A percentile compares a stretch with the other conserved stretches of the same genome.
These are phyloP conservation scores for Alternaria alternata DNA, from an alignment of 2,329 filamentous ascomycete genomes.

Conservation along the genomic window DNA sequence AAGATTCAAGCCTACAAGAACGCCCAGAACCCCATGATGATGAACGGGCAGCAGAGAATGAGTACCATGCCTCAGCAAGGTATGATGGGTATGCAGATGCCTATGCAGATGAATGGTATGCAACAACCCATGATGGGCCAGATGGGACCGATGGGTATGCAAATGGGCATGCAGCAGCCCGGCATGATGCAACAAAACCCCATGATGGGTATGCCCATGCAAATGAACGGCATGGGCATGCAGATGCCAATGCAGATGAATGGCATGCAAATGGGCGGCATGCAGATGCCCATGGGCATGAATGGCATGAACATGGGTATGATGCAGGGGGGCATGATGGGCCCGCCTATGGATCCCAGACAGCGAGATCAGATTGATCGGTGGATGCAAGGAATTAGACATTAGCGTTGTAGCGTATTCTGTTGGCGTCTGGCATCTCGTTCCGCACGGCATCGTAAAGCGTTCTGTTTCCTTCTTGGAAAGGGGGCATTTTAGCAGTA, in stretches of 20 bases:
- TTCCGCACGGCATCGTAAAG: background rate
- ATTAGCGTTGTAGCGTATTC: slow-evolving; percentile 12
- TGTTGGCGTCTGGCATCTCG: background rate
- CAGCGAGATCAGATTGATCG: slow-evolving; percentile 67
- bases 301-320: slow-evolving; percentile 30
- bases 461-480: background rate
- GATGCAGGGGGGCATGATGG: slow-evolving; percentile 36
- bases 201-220: slow-evolving; percentile 17
- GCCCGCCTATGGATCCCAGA: slow-evolving; percentile 54
- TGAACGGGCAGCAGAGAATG: slow-evolving; percentile 25
- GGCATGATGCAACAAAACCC: slow-evolving; percentile 6
- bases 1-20: slow-evolving; percentile 52
- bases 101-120: slow-evolving; percentile 3
- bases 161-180: slow-evolving; percentile 9
- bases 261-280: background rate
- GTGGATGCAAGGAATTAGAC: slow-evolving; percentile 61
- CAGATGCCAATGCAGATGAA: slow-evolving; percentile 5
- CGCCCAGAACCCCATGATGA: slow-evolving; percentile 33
- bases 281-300: slow-evolving; percentile 26
- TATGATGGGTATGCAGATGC: slow-evolving; percentile 31
- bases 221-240: slow-evolving; percentile 10
- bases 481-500: background rate
- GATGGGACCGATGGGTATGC: slow-evolving; percentile 5
- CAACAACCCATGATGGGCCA: slow-evolving; percentile 14
- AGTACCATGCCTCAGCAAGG: slow-evolving; percentile 16